Base-by-base conservation (phyloP, 2,329 filamentous ascomycete genomes). In the Hypoxylon sp. region DNA sequence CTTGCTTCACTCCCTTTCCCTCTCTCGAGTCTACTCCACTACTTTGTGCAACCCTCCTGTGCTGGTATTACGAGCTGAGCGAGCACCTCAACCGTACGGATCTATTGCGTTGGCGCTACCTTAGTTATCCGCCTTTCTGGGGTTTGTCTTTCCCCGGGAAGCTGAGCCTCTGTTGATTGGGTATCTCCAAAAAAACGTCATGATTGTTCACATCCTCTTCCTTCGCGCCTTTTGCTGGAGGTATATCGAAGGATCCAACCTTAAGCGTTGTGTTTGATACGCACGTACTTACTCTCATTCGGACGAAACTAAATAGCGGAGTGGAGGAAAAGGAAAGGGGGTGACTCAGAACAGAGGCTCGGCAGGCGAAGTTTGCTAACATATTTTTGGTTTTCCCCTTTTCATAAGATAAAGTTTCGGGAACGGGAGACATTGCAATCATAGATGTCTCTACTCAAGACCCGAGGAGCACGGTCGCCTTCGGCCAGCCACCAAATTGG, bases 361-460 rank as follows among this genome's bases (percentile, higher is more conserved):
- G 56, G 35, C 19, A 19, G 29, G 53, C 11, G 59, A 66, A 52
- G 69, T 71, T 71, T 71, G 69, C 69, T 71, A 57, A 44, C 10
- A 35, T 35, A 13, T 57, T 61, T 26, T 50, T n/a, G 17, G 19
- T 52, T 46, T 37, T 24, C 19, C 46, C 31, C 31, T 51, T 64
- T 39, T 48, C n/a, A 19, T 33, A 33, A 58, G 58, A 56, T 61
- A 63, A 56, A 63, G 61, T 70, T 63, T 70, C 66, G 69, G 67
- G 57, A 69, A 54, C 57, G 61, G 66, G 59, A 71, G 61, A 60
- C 53, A 67, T 37, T 44, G 65, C 50, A 63, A 68, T 70, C 48
- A 66, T 48, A 54, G 29, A 56, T 71, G 69, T 71, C 66, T 71
- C 46, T 60, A 67, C 54, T 44, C 51, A 60, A 56, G 61, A 69